Evolutionary conservation across 768 basidiomycete species (phyloP).

Genomic region (Coprinopsis sp.): DNA sequence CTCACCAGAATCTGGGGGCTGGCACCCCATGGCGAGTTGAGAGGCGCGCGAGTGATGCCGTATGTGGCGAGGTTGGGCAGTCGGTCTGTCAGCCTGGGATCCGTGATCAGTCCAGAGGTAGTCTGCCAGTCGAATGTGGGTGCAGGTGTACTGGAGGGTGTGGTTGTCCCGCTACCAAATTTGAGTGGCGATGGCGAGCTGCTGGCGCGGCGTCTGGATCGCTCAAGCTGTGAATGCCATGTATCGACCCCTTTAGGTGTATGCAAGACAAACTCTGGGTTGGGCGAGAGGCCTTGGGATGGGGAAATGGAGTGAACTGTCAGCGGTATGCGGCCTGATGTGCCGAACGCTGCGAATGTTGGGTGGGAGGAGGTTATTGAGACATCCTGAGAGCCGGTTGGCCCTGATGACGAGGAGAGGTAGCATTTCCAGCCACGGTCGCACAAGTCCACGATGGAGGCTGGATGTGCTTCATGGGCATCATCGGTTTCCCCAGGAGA

Average conservation of each 20-base stretch:
- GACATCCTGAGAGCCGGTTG: too few relatives aligned
- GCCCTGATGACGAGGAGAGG: too few relatives aligned
- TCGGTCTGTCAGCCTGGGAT: too few relatives aligned
- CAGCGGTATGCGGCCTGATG: slow-evolving; percentile 55
- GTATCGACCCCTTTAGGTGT: slow-evolving; percentile 24
- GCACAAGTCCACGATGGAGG: slow-evolving; percentile 38
- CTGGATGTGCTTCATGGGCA: neutral
- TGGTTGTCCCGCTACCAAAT: too few relatives aligned
- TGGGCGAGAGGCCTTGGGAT: slow-evolving; percentile 35
- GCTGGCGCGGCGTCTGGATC: too few relatives aligned
- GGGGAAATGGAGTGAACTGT: slow-evolving; percentile 50
- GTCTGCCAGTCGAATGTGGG: too few relatives aligned
- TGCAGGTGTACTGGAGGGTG: too few relatives aligned
- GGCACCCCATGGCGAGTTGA: slow-evolving; percentile 61
- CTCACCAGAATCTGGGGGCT: slow-evolving; percentile 70
- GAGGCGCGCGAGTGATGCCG: slow-evolving; percentile 58
- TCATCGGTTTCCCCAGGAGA: slow-evolving; percentile 10
- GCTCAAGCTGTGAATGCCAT: too few relatives aligned
- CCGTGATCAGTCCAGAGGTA: too few relatives aligned
- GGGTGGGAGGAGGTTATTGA: slow-evolving; percentile 45
- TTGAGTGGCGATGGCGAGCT: too few relatives aligned
- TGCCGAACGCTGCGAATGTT: slow-evolving; percentile 68
- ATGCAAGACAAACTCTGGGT: slow-evolving; percentile 47
- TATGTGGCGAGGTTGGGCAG: slow-evolving; percentile 58
- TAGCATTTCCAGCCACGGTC: slow-evolving; percentile 60